These are phyloP conservation scores for Nicotiana tabacum DNA, from an alignment of 257 asterid genomes.

Conservation along the genomic window DNA sequence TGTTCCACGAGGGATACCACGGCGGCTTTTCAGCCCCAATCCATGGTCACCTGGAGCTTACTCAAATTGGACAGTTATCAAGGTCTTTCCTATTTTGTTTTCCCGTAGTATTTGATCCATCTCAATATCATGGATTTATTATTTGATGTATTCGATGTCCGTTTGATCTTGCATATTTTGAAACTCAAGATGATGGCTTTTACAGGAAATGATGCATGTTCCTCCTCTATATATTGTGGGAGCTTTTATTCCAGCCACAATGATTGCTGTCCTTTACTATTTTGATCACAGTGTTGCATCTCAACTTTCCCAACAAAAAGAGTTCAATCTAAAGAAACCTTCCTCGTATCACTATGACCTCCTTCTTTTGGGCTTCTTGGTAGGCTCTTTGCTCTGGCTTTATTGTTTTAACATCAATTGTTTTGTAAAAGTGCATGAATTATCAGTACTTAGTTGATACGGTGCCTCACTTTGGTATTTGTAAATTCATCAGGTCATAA, in stretches of 20 bases:
- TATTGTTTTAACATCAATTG: neutral
- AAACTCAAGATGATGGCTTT: conserved; percentile 6
- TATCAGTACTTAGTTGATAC: neutral
- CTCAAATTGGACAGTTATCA: conserved; percentile 88
- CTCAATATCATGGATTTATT: neutral
- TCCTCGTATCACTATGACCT: conserved; percentile 93
- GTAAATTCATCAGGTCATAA: conserved; percentile 48
- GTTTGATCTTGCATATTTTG: neutral
- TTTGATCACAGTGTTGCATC: conserved; percentile 98
- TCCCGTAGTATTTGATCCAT: neutral
- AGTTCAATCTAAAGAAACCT: conserved; percentile 92
- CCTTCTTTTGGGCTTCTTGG: conserved; percentile 94
- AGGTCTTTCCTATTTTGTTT: conserved; percentile 41
- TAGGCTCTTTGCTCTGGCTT: conserved; percentile 17
- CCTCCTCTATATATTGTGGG: conserved; percentile 81
- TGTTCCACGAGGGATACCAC: conserved; percentile 80
- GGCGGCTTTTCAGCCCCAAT: conserved; percentile 94
- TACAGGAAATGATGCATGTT: conserved; percentile 86
- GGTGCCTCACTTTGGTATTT: conserved; percentile 4
- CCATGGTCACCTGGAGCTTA: conserved; percentile 99
- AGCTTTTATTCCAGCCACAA: conserved; percentile 93
- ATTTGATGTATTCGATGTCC: neutral
- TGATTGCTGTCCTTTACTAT: conserved; percentile 98
- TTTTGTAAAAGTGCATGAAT: neutral
- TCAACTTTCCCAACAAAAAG: conserved; percentile 91